phyloP scores from a whole-genome alignment of 83 land plant genomes.

The Picea abies region DNA sequence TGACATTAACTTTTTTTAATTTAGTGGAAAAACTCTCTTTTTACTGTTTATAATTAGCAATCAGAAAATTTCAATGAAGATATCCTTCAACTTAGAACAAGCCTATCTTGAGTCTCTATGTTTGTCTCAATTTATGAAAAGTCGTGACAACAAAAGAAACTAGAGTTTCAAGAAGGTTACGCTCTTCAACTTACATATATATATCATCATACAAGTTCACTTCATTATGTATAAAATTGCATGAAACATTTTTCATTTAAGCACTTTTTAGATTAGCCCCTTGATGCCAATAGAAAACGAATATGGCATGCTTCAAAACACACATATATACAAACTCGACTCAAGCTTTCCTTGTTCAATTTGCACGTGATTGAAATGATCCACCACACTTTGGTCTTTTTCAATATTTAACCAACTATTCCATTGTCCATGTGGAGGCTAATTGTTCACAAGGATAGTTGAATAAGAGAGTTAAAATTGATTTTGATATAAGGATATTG shows the following conservation, averaged over 20 bases:
- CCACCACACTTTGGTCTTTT: not conserved
- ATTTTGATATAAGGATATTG: not conserved
- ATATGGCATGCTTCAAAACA: too few species aligned
- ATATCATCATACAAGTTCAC: slow-evolving; percentile 22
- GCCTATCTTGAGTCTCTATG: too few species aligned
- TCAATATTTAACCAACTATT: not conserved
- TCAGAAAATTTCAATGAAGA: too few species aligned
- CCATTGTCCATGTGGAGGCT: not conserved
- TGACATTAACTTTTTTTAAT: too few species aligned
- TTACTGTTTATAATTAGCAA: too few species aligned
- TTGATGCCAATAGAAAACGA: not conserved
- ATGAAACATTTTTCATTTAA: not conserved
- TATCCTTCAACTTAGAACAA: too few species aligned
- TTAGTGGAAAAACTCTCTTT: too few species aligned
- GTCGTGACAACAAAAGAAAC: not conserved
- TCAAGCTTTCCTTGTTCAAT: not conserved
- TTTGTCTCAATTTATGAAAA: too few species aligned
- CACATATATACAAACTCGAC: slow-evolving; percentile 5
- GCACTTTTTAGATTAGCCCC: slow-evolving; percentile 13
- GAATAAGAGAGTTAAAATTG: not conserved
- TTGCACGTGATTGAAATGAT: not conserved
- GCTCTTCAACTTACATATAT: slow-evolving; percentile 19
- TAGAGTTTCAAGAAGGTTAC: not conserved
- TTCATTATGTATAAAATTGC: slow-evolving; percentile 13
- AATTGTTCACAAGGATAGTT: not conserved